phyloP scores from a whole-genome alignment of 1,284 basidiomycete genomes.

The Mycena sp. region DNA sequence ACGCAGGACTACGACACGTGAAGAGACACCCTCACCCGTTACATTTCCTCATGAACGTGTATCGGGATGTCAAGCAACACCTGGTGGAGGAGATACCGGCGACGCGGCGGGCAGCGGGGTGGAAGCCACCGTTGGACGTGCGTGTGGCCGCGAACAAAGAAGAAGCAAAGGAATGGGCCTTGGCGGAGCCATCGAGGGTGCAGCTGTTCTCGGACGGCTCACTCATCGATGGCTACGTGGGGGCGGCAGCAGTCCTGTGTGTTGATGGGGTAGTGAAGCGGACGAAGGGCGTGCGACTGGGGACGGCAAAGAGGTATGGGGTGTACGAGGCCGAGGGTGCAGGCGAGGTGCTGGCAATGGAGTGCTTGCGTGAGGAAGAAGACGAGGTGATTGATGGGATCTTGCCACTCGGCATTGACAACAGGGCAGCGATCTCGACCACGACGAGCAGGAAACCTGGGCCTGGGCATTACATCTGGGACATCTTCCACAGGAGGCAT shows the following conservation, averaged over 20 bases:
- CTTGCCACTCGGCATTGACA: neutral
- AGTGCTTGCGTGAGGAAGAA: neutral
- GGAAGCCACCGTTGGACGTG: neutral
- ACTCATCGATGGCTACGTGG: neutral
- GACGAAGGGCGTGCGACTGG: neutral
- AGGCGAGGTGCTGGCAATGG: neutral
- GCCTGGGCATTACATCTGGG: neutral
- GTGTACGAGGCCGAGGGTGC: neutral
- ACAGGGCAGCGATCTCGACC: neutral
- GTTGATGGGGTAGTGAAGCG: neutral
- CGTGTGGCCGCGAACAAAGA: neutral
- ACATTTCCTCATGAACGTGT: constrained; percentile 3
- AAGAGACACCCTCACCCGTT: neutral
- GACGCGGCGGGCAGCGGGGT: neutral
- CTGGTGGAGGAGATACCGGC: neutral
- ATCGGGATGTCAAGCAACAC: neutral
- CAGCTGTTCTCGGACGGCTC: neutral
- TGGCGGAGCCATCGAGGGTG: neutral
- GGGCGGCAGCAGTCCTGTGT: neutral
- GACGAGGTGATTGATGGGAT: neutral
- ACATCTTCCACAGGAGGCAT: neutral
- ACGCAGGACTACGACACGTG: neutral
- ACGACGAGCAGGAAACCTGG: neutral
- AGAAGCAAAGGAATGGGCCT: neutral
- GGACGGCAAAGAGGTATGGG: neutral